Evolutionary conservation across 805 yeast genomes (phyloP), one percentile per base, ranked within the genome.

Genomic region (Pichia paraexigua): DNA sequence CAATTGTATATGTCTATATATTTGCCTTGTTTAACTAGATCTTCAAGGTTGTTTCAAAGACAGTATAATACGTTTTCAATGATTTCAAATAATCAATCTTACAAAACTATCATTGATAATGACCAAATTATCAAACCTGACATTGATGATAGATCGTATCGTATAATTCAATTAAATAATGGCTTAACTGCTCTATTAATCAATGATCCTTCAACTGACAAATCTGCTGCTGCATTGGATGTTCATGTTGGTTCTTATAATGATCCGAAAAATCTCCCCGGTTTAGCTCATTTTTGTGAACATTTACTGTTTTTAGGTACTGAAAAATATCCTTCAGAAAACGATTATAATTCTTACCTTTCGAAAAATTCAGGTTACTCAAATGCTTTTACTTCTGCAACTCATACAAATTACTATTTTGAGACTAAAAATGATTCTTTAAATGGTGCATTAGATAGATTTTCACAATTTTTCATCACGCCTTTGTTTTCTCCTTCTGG

Each of bases 321-420:
- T 7, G 73, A 75, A 54, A 85, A 85, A 66, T 85, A 81, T 61
- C 94, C 92, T 1, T 71, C 73, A 46, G 94, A 85, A 61, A 83
- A 83, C 63, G 92, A 83, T 55, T 85, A 85, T 65, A 68, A 85
- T 44, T 79, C 83, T 48, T 94, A 76, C 65, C 71, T 92, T 50
- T 76, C 95, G 10, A 82, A 85, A 55, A 95, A 94, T 63, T 85
- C 91, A 41, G 99, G 98, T 20, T 78, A 78, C 55, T 86, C 95
- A 37, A 92, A 92, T 64, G 99, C 99, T 1, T 92, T 85, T 67
- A 92, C 99, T 0, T 83, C 96, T 2, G 73, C 89, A 4, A 85
- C 85, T 59, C 89, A 87, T 61, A 92, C 98, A 6, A 92, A 92
- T 68, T 92, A 90, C 68, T 90, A 77, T 67, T 92, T 94, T 62